Evolutionary conservation across 2,329 filamentous ascomycete species (phyloP).

Genomic region (Ambrosiella xylebori): DNA sequence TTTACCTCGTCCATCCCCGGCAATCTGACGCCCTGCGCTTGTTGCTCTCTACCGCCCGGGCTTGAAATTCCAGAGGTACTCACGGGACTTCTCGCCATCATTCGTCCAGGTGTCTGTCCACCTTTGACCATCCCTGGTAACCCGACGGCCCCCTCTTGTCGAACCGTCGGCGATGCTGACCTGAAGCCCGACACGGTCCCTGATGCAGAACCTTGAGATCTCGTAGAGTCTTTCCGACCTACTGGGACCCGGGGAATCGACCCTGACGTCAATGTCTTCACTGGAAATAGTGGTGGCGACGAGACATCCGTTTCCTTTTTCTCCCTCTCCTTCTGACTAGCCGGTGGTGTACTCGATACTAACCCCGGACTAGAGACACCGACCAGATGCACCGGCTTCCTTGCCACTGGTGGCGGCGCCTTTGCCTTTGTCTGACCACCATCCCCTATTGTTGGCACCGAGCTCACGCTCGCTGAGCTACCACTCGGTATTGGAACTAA

Average conservation of each 20-base stretch:
- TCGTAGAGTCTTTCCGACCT: neutral
- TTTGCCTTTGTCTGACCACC: constrained; percentile 7
- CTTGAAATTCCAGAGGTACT: neutral
- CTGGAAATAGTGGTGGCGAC: neutral
- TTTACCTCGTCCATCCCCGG: neutral
- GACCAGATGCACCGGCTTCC: constrained; percentile 41
- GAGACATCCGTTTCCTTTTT: neutral
- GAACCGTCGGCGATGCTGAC: neutral
- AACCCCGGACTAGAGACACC: neutral
- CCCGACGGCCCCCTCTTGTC: neutral
- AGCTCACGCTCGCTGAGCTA: neutral
- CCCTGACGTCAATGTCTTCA: neutral
- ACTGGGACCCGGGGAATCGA: constrained; percentile 1
- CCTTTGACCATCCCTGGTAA: constrained; percentile 5
- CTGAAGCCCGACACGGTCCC: neutral
- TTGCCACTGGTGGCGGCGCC: constrained; percentile 39
- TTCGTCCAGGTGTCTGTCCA: neutral
- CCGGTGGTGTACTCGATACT: neutral
- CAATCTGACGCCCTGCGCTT: neutral
- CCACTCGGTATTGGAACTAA: neutral
- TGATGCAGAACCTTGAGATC: neutral
- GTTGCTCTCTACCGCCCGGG: neutral
- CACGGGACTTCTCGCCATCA: neutral
- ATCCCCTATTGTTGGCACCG: neutral
- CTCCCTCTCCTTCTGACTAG: neutral